These are phyloP conservation scores for Hanseniaspora clermontiae DNA, from an alignment of 805 yeast species.

Conservation along the genomic window DNA sequence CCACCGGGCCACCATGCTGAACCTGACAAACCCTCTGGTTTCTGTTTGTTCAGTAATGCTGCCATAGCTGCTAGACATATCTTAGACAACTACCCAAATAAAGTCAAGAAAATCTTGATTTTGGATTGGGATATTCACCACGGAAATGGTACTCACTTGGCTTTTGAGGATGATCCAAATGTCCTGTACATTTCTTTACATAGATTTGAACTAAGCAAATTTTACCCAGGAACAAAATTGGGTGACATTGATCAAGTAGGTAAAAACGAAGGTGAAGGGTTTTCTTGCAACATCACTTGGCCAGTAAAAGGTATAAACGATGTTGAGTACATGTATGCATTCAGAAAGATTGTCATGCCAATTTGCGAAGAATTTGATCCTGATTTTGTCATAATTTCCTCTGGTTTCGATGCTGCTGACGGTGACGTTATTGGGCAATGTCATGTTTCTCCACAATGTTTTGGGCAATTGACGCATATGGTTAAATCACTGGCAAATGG, in stretches of 20 bases:
- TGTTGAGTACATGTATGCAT: constrained; percentile 89
- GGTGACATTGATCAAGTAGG: constrained; percentile 78
- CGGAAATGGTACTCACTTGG: constrained; percentile 95
- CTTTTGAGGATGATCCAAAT: constrained; percentile 77
- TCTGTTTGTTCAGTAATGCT: constrained; percentile 88
- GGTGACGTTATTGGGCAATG: constrained; percentile 97
- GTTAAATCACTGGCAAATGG: constrained; percentile 81
- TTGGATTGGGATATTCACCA: constrained; percentile 98
- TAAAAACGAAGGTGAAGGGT: constrained; percentile 76
- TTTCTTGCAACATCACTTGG: constrained; percentile 88
- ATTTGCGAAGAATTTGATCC: constrained; percentile 81
- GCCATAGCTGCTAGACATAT: constrained; percentile 91
- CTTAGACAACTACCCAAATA: constrained; percentile 71
- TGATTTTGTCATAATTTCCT: constrained; percentile 79
- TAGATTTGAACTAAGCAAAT: constrained; percentile 80
- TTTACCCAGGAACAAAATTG: constrained; percentile 85
- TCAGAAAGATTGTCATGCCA: constrained; percentile 75
- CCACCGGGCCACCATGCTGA: constrained; percentile 99
- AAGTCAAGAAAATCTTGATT: constrained; percentile 69
- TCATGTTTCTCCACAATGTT: constrained; percentile 88
- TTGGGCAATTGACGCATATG: constrained; percentile 91
- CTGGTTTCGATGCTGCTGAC: constrained; percentile 98
- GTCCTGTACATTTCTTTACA: constrained; percentile 86
- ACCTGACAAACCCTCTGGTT: constrained; percentile 94
- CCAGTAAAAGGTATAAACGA: constrained; percentile 82